Percentiles rank a stretch among this genome's conserved stretches.
phyloP scores from a whole-genome alignment of 2,329 filamentous ascomycete species.

The Ophiocordyceps camponoti-rufipedis region DNA sequence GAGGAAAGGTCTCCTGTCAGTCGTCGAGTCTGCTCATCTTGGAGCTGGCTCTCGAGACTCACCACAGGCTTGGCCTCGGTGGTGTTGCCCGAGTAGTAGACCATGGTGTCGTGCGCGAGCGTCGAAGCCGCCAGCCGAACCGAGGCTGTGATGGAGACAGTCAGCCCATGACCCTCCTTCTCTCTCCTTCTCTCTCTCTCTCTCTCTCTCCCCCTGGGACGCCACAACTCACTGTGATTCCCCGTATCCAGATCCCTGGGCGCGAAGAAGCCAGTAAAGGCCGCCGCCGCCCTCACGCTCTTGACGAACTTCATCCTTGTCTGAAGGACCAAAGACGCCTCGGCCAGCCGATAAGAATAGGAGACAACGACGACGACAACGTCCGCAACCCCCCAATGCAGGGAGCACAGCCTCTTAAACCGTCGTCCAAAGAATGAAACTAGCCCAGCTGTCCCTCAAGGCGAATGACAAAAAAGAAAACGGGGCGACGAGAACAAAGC shows the following conservation, averaged over 20 bases:
- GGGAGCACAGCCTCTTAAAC: neutral
- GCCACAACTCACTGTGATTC: slow-evolving; percentile 13
- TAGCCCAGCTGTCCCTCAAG: too few species aligned
- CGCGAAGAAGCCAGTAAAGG: slow-evolving; percentile 9
- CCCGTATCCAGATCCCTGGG: slow-evolving; percentile 22
- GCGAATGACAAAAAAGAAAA: too few species aligned
- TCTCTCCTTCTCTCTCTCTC: neutral
- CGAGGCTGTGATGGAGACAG: slow-evolving; percentile 26
- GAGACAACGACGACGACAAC: too few species aligned
- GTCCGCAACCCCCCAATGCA: too few species aligned
- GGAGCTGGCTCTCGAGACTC: slow-evolving; percentile 3
- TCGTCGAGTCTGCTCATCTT: neutral
- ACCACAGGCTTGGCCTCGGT: slow-evolving; percentile 27
- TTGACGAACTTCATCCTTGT: slow-evolving; percentile 8
- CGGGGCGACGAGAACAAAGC: too few species aligned
- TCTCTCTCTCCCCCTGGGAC: neutral
- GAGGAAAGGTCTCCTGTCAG: neutral
- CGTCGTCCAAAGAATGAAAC: neutral
- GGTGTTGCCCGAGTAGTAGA: slow-evolving; percentile 45
- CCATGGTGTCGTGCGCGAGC: slow-evolving; percentile 41
- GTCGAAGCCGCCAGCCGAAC: slow-evolving; percentile 42
- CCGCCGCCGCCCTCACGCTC: slow-evolving; percentile 8
- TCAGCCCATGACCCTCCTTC: neutral
- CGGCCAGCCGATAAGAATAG: neutral
- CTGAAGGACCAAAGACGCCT: neutral